Evolutionary conservation across 176 grass and related monocot genomes (phyloP).

Genomic region (Hordeum vulgare): MorexV3_pseudomolecules_assembly NC_058524.1:48093140-48093639

Average conservation of each 20-base stretch:
- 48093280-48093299: constrained; percentile 89
- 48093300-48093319: constrained; percentile 72
- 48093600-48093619: constrained; percentile 58
- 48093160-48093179: constrained; percentile 79
- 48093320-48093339: constrained; percentile 73
- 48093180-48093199: constrained; percentile 84
- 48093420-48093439: constrained; percentile 84
- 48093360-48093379: constrained; percentile 81
- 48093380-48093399: constrained; percentile 67
- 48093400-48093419: constrained; percentile 69
- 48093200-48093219: constrained; percentile 78
- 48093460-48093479: constrained; percentile 67
- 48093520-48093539: constrained; percentile 22
- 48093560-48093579: constrained; percentile 38
- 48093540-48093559: constrained; percentile 22
- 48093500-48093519: constrained; percentile 34
- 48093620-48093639: constrained; percentile 46
- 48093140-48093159: constrained; percentile 66
- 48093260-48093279: constrained; percentile 89
- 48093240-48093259: constrained; percentile 72
- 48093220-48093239: constrained; percentile 91
- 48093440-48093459: constrained; percentile 80
- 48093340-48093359: constrained; percentile 87
- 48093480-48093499: constrained; percentile 50
- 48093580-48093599: constrained; percentile 57